Base-by-base conservation (phyloP, 2,329 filamentous ascomycete species). In the Aspergillus sergii region DNA sequence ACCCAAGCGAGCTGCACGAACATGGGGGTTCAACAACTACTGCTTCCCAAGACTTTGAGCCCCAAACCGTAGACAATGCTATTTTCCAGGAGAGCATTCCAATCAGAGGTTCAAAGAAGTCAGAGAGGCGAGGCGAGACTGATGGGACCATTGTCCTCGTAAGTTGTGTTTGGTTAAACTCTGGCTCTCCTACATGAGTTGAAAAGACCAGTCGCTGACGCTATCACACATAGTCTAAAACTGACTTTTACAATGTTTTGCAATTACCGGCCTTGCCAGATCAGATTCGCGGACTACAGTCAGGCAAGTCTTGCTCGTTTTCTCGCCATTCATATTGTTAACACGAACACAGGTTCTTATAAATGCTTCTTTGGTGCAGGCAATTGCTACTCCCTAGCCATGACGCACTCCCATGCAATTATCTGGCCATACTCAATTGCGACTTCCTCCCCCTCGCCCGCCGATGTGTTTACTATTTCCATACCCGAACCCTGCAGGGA, bases 221-320 rank as follows among this genome's bases (percentile, higher is more conserved):
- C 65, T 70, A 61, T 71, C 58, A 16, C 46, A 7, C 67, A 12
- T 64, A 96, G 91, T 92, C 92, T 45, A 92, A 89, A 73, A 97
- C 92, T 73, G 89, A 89, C 74, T 91, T 92, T 67, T 97, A 95
- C 76, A 90, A 87, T 50, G 91, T 96, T 66, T 92, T 91, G 78
- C 93, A 94, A 77, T 85, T 97, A 36, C 92, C 92, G 62, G 89
- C 91, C 60, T 85, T 96, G 28, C 94, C 94, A 56, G 89, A 94
- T 72, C 87, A 89, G 72, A 86, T 97, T 66, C 88, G 89, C 68
- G 81, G 86, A 68, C 86, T 89, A 72, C 83, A 86, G 63, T 82
- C 84, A 75, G 86, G 91, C 93, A 84, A 76, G 87, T 67, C 57
- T 68, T 48, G 19, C 5, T 14, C n/a, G 19, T 28, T 57, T 28